These are phyloP conservation scores for Rhodotorula sphaerocarpa DNA, from an alignment of 768 basidiomycete genomes.

Conservation along the genomic window DNA sequence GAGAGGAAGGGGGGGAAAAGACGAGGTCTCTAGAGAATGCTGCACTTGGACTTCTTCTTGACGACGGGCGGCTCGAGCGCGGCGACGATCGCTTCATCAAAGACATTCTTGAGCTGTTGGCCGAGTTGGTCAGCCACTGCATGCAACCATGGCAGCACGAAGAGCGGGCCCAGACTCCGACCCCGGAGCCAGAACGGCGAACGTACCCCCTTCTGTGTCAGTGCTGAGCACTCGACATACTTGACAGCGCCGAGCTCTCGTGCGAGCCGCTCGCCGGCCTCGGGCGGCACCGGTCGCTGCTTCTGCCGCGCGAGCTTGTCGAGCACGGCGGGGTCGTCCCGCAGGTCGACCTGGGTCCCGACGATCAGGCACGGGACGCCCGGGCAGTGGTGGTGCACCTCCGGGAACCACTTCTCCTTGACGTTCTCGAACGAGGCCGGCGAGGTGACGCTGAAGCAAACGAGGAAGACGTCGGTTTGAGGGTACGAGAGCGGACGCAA, in stretches of 20 bases:
- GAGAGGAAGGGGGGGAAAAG: neutral
- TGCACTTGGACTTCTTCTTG: slow-evolving; percentile 70
- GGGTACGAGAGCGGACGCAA: slow-evolving; percentile 98
- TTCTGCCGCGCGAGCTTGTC: slow-evolving; percentile 96
- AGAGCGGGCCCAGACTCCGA: too few species aligned
- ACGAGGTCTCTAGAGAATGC: slow-evolving; percentile 61
- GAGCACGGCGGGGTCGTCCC: slow-evolving; percentile 83
- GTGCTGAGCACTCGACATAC: slow-evolving; percentile 96
- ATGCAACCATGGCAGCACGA: too few species aligned
- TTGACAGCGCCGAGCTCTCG: slow-evolving; percentile 96
- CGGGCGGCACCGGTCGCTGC: slow-evolving; percentile 78
- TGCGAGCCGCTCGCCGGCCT: slow-evolving; percentile 90
- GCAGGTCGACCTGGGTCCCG: slow-evolving; percentile 93
- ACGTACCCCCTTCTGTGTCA: slow-evolving; percentile 83
- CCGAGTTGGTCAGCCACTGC: neutral
- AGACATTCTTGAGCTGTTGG: slow-evolving; percentile 83
- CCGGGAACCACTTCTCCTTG: slow-evolving; percentile 99
- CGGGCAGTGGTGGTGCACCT: slow-evolving; percentile 93
- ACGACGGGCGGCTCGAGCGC: slow-evolving; percentile 93
- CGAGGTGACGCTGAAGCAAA: slow-evolving; percentile 97
- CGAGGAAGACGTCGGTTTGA: slow-evolving; percentile 98
- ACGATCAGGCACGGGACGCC: slow-evolving; percentile 99
- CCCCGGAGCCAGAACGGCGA: too few species aligned
- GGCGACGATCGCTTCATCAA: slow-evolving; percentile 99
- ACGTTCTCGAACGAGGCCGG: slow-evolving; percentile 99